A percentile compares a stretch with the other conserved stretches of the same genome.
Conservation (phyloP, 345 rosid genomes). For the Adansonia digitata region DNA sequence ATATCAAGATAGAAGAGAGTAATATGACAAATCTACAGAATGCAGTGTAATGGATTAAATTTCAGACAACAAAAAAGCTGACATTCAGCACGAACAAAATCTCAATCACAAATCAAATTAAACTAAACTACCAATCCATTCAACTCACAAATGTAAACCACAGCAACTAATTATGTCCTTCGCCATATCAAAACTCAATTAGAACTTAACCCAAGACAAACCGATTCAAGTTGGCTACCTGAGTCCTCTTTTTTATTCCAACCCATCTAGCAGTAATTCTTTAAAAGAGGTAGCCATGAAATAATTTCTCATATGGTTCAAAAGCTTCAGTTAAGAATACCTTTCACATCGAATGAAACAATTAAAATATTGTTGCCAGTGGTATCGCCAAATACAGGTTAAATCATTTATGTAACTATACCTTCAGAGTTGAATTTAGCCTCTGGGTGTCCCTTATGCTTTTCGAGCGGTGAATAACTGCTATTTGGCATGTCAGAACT, state of each 20-base stretch:
- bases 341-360: neutral
- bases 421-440: conserved; percentile 57
- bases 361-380: neutral
- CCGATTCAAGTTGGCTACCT: neutral
- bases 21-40: neutral
- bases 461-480: conserved; percentile 29
- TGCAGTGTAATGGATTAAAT: neutral
- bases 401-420: conserved; percentile 8
- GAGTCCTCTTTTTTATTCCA: neutral
- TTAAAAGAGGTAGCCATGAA: neutral
- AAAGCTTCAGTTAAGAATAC: neutral
- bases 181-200: neutral
- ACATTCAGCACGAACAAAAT: neutral
- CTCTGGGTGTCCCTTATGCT: conserved; percentile 32
- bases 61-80: neutral
- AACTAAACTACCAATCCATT: neutral
- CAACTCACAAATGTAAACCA: neutral
- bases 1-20: neutral
- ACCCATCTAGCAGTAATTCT: neutral
- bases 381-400: conserved; percentile 5
- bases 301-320: neutral
- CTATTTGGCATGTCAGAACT: conserved; percentile 34
- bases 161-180: neutral
- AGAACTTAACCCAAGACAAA: neutral
- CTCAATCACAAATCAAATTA: neutral